Percentiles rank a stretch among this genome's conserved stretches.
phyloP scores from a whole-genome alignment of 2,329 filamentous ascomycete genomes.

The Davidsoniella australis region DNA sequence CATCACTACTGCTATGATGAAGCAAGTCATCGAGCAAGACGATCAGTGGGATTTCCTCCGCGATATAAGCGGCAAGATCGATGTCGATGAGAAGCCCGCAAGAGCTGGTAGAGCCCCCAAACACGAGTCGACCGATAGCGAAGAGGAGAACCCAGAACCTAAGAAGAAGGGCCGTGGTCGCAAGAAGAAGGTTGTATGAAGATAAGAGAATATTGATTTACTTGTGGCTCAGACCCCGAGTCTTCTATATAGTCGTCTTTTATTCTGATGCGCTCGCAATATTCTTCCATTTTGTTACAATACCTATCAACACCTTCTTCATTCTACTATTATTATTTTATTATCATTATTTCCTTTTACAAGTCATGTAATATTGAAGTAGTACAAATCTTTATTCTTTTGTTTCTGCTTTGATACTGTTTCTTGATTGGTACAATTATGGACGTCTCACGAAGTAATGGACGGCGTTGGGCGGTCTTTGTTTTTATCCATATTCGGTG shows the following conservation, averaged over 20 bases:
- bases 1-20: slow-evolving; percentile 79
- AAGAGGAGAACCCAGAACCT: slow-evolving; percentile 30
- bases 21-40: slow-evolving; percentile 72
- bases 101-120: slow-evolving; percentile 24
- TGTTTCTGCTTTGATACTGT: too few species aligned
- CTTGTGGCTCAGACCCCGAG: not conserved
- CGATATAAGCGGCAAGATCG: slow-evolving; percentile 79
- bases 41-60: slow-evolving; percentile 88
- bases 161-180: slow-evolving; percentile 33
- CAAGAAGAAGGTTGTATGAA: slow-evolving; percentile 26
- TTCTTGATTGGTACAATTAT: too few species aligned
- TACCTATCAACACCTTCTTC: too few species aligned
- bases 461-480: slow-evolving; percentile 7
- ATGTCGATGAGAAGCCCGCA: slow-evolving; percentile 33
- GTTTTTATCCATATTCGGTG: not conserved
- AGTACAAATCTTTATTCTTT: too few species aligned
- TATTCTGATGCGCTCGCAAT: not conserved
- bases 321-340: too few species aligned
- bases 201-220: not conserved
- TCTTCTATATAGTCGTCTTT: not conserved
- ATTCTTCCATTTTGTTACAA: not conserved
- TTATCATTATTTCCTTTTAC: too few species aligned
- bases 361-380: too few species aligned
- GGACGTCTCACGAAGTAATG: slow-evolving; percentile 6
- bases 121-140: slow-evolving; percentile 25